These are phyloP conservation scores for Limtongozyma cylindracea DNA, from an alignment of 805 yeast species.

Conservation along the genomic window DNA sequence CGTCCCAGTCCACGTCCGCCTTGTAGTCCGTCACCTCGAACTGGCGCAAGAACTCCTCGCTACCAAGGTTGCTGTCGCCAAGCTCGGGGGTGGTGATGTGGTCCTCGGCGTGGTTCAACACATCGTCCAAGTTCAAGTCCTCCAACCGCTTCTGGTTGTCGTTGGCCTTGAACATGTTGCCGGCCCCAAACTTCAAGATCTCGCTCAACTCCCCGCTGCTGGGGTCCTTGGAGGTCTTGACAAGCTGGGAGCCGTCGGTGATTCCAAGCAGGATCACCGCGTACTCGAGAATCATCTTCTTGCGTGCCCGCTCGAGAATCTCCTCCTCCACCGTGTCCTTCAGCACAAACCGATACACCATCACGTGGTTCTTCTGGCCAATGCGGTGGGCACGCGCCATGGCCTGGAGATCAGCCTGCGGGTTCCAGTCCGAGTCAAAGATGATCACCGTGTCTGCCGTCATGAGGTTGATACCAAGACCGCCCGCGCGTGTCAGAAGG, in stretches of 20 bases:
- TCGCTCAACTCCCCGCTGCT: conserved; percentile 68
- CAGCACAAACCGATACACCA: conserved; percentile 92
- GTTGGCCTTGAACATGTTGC: conserved; percentile 87
- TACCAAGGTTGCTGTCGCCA: conserved; percentile 95
- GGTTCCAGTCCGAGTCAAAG: conserved; percentile 98
- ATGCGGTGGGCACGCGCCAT: conserved; percentile 99
- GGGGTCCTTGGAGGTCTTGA: conserved; percentile 39
- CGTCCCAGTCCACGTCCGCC: conserved; percentile 98
- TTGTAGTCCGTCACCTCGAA: conserved; percentile 97
- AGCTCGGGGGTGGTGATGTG: conserved; percentile 89
- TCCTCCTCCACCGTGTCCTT: conserved; percentile 97
- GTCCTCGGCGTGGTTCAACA: conserved; percentile 89
- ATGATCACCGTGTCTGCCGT: conserved; percentile 97
- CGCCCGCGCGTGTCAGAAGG: conserved; percentile 94
- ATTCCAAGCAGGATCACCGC: conserved; percentile 94
- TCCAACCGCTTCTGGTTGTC: conserved; percentile 93
- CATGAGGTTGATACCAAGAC: conserved; percentile 93
- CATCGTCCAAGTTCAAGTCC: conserved; percentile 87
- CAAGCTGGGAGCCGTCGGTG: conserved; percentile 35
- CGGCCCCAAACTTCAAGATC: conserved; percentile 94
- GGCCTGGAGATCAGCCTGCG: conserved; percentile 97
- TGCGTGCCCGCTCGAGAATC: conserved; percentile 85
- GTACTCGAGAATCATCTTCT: conserved; percentile 94
- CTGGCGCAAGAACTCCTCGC: conserved; percentile 91
- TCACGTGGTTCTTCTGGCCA: conserved; percentile 97